Evolutionary conservation across 768 basidiomycete species (phyloP).

Genomic region (Candolleomyces aberdarensis): DNA sequence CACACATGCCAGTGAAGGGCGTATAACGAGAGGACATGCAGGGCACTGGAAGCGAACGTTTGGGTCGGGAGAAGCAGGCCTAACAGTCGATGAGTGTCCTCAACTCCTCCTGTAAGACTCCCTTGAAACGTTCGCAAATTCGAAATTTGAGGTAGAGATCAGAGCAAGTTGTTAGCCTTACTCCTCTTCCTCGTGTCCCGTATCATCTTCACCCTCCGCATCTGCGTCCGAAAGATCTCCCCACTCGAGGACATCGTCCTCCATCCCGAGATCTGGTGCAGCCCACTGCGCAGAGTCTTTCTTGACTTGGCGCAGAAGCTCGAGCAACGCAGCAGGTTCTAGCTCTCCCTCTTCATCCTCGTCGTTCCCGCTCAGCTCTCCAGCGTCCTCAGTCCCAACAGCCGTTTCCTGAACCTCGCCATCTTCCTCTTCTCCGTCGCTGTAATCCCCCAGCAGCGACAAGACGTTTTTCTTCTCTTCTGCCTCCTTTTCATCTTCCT

Average conservation of each 20-base stretch:
- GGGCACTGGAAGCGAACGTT: too few relatives aligned
- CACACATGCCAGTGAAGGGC: too few relatives aligned
- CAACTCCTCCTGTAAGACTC: too few relatives aligned
- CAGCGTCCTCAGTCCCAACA: constrained; percentile 45
- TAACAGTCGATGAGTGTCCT: too few relatives aligned
- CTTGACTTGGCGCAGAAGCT: constrained; percentile 12
- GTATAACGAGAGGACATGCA: too few relatives aligned
- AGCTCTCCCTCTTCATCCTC: constrained; percentile 11
- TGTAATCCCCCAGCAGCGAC: constrained; percentile 34
- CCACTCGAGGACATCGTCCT: constrained; percentile 8
- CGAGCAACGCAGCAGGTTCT: constrained; percentile 13
- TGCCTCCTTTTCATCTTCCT: constrained; percentile 39
- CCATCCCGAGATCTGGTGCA: constrained; percentile 17
- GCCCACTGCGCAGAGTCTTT: constrained; percentile 9
- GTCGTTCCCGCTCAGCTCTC: constrained; percentile 26
- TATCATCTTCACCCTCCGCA: constrained; percentile 10
- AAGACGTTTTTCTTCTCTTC: constrained; percentile 27
- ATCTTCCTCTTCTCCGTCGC: constrained; percentile 35
- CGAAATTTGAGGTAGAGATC: too few relatives aligned
- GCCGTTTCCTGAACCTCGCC: constrained; percentile 45
- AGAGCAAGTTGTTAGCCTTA: background rate
- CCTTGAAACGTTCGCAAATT: too few relatives aligned
- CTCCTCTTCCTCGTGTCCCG: constrained; percentile 1
- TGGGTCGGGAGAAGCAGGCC: too few relatives aligned
- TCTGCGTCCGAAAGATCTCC: constrained; percentile 7